Evolutionary conservation across 768 basidiomycete species (phyloP), one percentile per base, ranked within the genome.

Genomic region (Lactarius trivialis): DNA sequence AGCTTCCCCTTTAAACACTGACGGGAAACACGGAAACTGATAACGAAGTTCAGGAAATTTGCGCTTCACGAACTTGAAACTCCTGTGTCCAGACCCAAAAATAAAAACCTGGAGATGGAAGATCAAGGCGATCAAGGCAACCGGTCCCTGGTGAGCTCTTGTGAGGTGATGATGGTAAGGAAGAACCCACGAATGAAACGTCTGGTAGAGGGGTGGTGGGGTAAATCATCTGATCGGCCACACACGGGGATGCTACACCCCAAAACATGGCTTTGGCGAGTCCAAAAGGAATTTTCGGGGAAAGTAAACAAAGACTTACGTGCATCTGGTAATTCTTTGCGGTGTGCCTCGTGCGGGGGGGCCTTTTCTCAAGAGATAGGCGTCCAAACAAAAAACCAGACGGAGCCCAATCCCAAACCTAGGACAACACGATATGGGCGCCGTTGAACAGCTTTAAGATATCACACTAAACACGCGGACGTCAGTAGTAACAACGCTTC

Each of bases 141-240:
- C 45, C 21, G 45, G n/a, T 48, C 45, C 14, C 21, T 24, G 21
- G 45, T 14, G 21, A 48, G 21, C 12, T 14, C 24, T 24, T 14
- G 45, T 48, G 43, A 45, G 43, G 45, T 21, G 21, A 24, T 14
- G 11, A 7, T 12, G 45, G 45, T 14, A 24, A 24, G 12, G 45
- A 24, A 48, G 11, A 14, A 48, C 12, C 21, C 21, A 4, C 45
- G 12, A 48, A 24, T 12, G 11, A 14, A n/a, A 49, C 4, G 56
- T 34, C 36, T 32, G n/a, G 36, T 19, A 33, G 26, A 54, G 53
- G 24, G 43, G 17, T 28, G 43, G 17, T 28, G 4, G 52, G 52
- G 14, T 28, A 5, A n/a, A 19, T 43, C 15, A 9, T 9, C 37
- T 34, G 63, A 64, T 60, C 58, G 63, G 63, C 24, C 3, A 64